Evolutionary conservation across 352 stramenopile species (phyloP), one percentile per base, ranked within the genome.

Genomic region (Globisporangium acanthophoron): DNA sequence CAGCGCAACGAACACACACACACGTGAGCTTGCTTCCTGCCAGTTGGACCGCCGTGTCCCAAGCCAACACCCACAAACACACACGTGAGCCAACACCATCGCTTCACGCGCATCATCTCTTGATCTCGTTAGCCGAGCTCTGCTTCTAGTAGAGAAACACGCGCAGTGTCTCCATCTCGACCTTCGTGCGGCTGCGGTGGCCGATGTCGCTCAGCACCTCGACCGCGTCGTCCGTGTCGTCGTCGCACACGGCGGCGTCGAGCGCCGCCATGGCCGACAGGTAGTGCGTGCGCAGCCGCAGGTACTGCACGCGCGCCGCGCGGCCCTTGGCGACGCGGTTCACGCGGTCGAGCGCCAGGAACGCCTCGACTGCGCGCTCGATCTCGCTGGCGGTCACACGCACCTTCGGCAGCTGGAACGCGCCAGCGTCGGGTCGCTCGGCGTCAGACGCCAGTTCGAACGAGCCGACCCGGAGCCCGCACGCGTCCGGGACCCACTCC

Each of bases 221-320:
- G 13, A 63, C 55, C 24, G 68, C 55, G 41, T 84, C 75, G 51
- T 81, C 76, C n/a, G 61, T 73, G 52, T 90, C 73, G 45, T 65
- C 63, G 39, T 78, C 70, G 49, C 80, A 90, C 20, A 88, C 62
- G 15, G 72, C 76, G 8, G 66, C 69, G 69, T 90, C 76, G n/a
- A 90, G 58, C 3, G 80, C 80, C 16, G 78, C 78, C 21, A 86
- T 50, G 11, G 80, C 80, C 33, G 80, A 88, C 56, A 88, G 54
- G 43, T 78, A 88, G 54, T 90, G 78, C 3, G 80, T 86, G 11
- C 74, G 72, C 65, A 90, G 74, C 13, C 70, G 61, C 24, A 90
- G 65, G 43, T 87, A 90, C 12, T 85, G 74, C 29, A 74, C 56
- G 2, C 80, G 80, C 27, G 76, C 78, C 13, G 78, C 63, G 15